phyloP scores from a whole-genome alignment of 106 monocot species.

The Ottelia alismoides region DNA sequence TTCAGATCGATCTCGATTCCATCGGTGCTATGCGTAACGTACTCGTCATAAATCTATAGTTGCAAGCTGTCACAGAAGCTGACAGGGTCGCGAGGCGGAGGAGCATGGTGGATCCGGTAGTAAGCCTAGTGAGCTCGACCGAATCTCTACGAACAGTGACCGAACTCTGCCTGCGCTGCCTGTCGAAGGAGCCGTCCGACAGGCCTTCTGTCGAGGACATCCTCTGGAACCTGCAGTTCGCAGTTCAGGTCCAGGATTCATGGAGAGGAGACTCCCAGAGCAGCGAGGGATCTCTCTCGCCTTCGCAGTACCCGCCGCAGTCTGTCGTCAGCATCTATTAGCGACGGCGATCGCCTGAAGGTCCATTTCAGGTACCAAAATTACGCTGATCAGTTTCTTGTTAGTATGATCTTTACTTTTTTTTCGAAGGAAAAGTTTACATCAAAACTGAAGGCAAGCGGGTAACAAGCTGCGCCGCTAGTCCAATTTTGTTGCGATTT shows the following conservation, averaged over 20 bases:
- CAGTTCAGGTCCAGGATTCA: conserved; percentile 77
- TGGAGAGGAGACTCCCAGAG: conserved; percentile 71
- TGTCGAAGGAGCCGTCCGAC: conserved; percentile 46
- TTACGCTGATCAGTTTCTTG: no score
- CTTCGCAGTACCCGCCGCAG: no score
- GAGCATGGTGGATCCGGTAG: conserved; percentile 43
- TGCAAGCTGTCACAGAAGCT: conserved; percentile 37
- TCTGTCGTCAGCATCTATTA: no score
- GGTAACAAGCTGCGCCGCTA: no score
- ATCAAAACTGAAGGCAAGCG: no score
- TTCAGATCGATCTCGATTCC: no score
- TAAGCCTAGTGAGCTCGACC: conserved; percentile 28
- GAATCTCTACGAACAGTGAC: conserved; percentile 79
- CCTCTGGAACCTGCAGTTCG: conserved; percentile 98
- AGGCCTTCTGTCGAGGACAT: conserved; percentile 92
- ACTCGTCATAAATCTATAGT: conserved; percentile 11
- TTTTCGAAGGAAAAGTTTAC: no score
- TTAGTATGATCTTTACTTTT: no score
- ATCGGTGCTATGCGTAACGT: no score
- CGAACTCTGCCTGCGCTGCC: conserved; percentile 69
- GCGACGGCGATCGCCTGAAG: no score
- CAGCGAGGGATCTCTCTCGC: conserved; percentile 49
- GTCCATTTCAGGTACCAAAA: no score
- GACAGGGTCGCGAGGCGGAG: conserved; percentile 31
- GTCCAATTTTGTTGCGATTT: no score